Evolutionary conservation across 2,329 filamentous ascomycete species (phyloP), one percentile per base, ranked within the genome.

Genomic region (Didymella glomerata): DNA sequence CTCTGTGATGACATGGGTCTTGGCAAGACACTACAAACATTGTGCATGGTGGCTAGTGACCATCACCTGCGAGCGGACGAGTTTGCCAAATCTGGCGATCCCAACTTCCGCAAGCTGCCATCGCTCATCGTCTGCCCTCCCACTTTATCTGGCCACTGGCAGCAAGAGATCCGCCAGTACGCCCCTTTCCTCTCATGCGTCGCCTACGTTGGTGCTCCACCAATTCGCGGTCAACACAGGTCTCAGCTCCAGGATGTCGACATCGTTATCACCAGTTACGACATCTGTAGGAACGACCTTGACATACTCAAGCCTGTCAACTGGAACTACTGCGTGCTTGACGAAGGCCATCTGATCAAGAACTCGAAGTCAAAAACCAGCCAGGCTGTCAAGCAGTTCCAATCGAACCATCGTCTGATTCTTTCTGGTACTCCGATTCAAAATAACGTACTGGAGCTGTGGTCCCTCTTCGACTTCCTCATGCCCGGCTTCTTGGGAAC

Each of bases 1-100:
- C 91, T 99, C 60, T 99, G 95, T 75, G 95, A 99, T 72, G 95
- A 99, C 76, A 99, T 99, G 95, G 95, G 95, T 72, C 90, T 99
- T 27, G 95, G 95, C 48, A 99, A 99, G 81, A 99, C 95, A 1
- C 81, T 99, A 11, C 95, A 99, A 77, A 99, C 96, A 0, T 86
- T 99, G 22, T 99, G 95, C 77, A 99, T 99, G 71, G 93, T 99
- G 42, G 94, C 95, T 10, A 98, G 93, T 78, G 95, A 99, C 75
- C 95, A 99, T 74, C 94, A 99, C 76, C 84, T 96, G 73, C 89
- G 95, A 61, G 92, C 92, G 0, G 92, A 97, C 72, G 93, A 98
- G 73, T 98, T 90, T 75, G 88, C 88, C 27, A 92, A 90, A 78
- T 96, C 93, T 0, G 85, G 89, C 46, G 88, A 91, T 27, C 83